A percentile compares a stretch with the other conserved stretches of the same genome.
Evolutionary conservation across 2,329 filamentous ascomycete species (phyloP).

Genomic region (Pseudogymnoascus sp.): DNA sequence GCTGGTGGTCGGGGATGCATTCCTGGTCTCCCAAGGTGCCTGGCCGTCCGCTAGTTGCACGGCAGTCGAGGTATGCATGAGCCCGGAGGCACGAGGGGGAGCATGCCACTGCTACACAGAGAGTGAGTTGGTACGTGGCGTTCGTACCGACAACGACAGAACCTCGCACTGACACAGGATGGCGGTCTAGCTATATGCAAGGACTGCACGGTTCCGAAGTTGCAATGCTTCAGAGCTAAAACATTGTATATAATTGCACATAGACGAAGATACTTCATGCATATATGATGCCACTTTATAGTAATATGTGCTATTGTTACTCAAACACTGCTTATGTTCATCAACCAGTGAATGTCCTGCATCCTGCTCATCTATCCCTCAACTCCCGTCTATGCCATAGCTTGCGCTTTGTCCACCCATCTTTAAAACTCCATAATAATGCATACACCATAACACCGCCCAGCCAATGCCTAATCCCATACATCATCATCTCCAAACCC

Average conservation of each 20-base stretch:
- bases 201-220: not conserved
- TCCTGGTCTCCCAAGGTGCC: not conserved
- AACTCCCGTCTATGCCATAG: not conserved
- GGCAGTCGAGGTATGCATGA: not conserved
- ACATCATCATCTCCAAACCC: slow-evolving; percentile 29
- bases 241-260: not conserved
- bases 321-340: not conserved
- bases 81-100: not conserved
- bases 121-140: not conserved
- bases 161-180: not conserved
- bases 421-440: not conserved
- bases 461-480: not conserved
- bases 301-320: not conserved
- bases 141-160: not conserved
- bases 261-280: not conserved
- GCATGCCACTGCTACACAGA: not conserved
- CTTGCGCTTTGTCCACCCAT: not conserved
- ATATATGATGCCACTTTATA: not conserved
- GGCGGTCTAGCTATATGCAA: not conserved
- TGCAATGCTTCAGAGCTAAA: not conserved
- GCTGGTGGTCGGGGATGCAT: not conserved
- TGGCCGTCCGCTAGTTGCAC: not conserved
- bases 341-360: not conserved
- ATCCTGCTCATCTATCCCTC: not conserved
- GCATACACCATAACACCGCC: not conserved